These are phyloP conservation scores for Botrytis fragariae DNA, from an alignment of 2,329 filamentous ascomycete species.

Conservation along the genomic window DNA sequence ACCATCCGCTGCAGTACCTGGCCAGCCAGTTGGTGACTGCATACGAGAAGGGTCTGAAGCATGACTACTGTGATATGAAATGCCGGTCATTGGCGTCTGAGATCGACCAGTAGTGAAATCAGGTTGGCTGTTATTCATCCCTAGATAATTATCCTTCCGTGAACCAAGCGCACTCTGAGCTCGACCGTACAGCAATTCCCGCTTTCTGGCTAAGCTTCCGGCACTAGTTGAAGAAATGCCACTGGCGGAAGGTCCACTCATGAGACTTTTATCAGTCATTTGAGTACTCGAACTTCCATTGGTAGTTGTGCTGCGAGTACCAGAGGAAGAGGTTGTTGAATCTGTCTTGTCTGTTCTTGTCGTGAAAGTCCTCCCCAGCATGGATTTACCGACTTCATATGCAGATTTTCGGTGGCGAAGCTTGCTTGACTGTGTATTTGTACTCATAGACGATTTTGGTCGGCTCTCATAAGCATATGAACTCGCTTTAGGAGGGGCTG, in stretches of 20 bases:
- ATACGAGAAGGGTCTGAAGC: slow-evolving; percentile 50
- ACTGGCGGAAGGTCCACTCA: slow-evolving; percentile 90
- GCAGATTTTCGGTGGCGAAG: slow-evolving; percentile 69
- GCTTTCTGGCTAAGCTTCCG: slow-evolving; percentile 82
- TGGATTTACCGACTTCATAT: slow-evolving; percentile 69
- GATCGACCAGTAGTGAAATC: slow-evolving; percentile 52
- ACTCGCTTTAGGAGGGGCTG: slow-evolving; percentile 49
- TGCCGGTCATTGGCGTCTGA: slow-evolving; percentile 67
- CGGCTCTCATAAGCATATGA: slow-evolving; percentile 43
- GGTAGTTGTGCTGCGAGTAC: slow-evolving; percentile 65
- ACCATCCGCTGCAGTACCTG: slow-evolving; percentile 55
- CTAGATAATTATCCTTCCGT: slow-evolving; percentile 45
- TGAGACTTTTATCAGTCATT: slow-evolving; percentile 79
- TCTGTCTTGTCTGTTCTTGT: slow-evolving; percentile 76
- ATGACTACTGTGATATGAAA: slow-evolving; percentile 92
- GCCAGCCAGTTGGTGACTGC: slow-evolving; percentile 64
- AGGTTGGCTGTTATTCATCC: slow-evolving; percentile 32
- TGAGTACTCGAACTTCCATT: slow-evolving; percentile 68
- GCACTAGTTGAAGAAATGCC: slow-evolving; percentile 94
- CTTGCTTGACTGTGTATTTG: slow-evolving; percentile 43
- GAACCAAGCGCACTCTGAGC: slow-evolving; percentile 65
- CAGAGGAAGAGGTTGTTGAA: slow-evolving; percentile 73
- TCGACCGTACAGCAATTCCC: slow-evolving; percentile 47
- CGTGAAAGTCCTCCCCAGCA: slow-evolving; percentile 76
- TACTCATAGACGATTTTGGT: slow-evolving; percentile 58